These are phyloP conservation scores for Trametes cinnabarina DNA, from an alignment of 768 basidiomycete genomes.

Conservation along the genomic window DNA sequence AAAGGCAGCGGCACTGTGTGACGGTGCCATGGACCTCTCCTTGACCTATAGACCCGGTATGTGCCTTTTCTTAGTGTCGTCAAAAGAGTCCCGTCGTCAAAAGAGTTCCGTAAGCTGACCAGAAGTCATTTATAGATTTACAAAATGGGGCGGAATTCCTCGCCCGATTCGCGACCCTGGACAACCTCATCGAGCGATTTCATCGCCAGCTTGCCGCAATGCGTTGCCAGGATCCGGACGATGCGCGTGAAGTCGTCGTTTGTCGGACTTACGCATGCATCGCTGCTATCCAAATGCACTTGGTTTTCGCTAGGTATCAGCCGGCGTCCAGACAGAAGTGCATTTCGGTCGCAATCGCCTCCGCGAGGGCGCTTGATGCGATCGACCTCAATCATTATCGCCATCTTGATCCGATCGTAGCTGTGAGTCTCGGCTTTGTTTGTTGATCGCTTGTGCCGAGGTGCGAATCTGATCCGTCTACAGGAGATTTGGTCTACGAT, in stretches of 20 bases:
- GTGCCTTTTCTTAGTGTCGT: background rate
- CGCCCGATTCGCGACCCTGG: slow-evolving; percentile 19
- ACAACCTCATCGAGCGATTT: slow-evolving; percentile 21
- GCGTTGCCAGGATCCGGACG: slow-evolving; percentile 11
- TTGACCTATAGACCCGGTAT: slow-evolving; percentile 20
- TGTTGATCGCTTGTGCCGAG: background rate
- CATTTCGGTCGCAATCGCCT: slow-evolving; percentile 21
- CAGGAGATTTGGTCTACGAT: slow-evolving; percentile 25
- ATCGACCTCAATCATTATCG: slow-evolving; percentile 12
- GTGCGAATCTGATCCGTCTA: background rate
- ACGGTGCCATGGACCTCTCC: slow-evolving; percentile 19
- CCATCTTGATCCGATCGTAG: slow-evolving; percentile 27
- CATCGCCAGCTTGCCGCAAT: slow-evolving; percentile 7
- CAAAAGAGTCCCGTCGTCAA: no score
- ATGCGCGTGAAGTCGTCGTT: slow-evolving; percentile 20
- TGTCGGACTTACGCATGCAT: slow-evolving; percentile 23
- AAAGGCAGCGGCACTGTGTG: slow-evolving; percentile 23
- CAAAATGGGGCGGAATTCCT: slow-evolving; percentile 12
- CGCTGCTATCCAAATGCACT: slow-evolving; percentile 28
- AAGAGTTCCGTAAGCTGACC: background rate
- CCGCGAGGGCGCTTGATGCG: slow-evolving; percentile 17
- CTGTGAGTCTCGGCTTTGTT: slow-evolving; percentile 19
- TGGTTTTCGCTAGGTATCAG: slow-evolving; percentile 15
- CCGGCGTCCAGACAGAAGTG: slow-evolving; percentile 21
- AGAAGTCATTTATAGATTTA: background rate